These are phyloP conservation scores for Oemleria cerasiformis DNA, from an alignment of 306 rosid species.

Conservation along the genomic window DNA sequence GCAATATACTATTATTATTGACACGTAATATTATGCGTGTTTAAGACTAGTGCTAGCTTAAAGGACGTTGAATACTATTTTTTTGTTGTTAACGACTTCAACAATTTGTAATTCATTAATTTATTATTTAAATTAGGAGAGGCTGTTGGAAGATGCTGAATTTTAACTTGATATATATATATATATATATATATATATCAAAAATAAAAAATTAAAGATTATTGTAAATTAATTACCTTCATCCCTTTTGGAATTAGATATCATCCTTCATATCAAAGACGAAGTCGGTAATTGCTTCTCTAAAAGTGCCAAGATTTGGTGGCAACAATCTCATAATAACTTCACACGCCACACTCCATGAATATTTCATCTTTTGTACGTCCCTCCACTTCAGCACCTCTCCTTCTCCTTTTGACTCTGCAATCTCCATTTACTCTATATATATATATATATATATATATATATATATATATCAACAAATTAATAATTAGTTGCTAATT, in stretches of 20 bases:
- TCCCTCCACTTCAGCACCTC: slow-evolving; percentile 27
- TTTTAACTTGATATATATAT: too few relatives aligned
- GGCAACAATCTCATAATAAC: slow-evolving; percentile 18
- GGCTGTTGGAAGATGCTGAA: background rate
- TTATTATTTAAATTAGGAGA: background rate
- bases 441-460: too few relatives aligned
- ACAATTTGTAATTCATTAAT: too few relatives aligned
- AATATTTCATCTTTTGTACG: slow-evolving; percentile 29
- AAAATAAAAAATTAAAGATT: background rate
- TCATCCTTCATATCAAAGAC: slow-evolving; percentile 12
- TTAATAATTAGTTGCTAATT: background rate
- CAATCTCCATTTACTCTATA: slow-evolving; percentile 20
- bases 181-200: too few relatives aligned
- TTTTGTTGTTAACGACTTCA: too few relatives aligned
- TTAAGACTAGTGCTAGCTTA: too few relatives aligned
- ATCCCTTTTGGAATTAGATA: slow-evolving; percentile 24
- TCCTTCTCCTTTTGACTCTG: slow-evolving; percentile 16
- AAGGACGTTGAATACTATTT: too few relatives aligned
- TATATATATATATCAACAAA: too few relatives aligned
- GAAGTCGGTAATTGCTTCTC: slow-evolving; percentile 17
- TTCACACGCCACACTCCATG: slow-evolving; percentile 25
- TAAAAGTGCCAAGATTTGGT: slow-evolving; percentile 9
- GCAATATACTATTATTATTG: too few relatives aligned
- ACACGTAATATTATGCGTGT: too few relatives aligned
- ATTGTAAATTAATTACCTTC: slow-evolving; percentile 13